phyloP scores from a whole-genome alignment of 2,329 filamentous ascomycete species.

The Fusarium duplospermum region DNA sequence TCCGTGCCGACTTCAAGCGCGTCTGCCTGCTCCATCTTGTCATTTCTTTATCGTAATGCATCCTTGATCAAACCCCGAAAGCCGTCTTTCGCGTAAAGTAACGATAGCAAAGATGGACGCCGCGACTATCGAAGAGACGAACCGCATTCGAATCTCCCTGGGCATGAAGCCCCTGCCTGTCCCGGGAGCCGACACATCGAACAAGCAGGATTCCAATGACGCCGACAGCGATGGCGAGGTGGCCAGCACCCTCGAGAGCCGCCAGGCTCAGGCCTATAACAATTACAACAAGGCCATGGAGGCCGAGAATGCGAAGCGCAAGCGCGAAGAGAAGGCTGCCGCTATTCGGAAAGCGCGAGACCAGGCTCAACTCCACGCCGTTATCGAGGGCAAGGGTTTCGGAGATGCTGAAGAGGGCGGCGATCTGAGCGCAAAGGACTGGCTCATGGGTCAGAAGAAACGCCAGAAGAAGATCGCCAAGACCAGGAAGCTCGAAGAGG shows the following conservation, averaged over 20 bases:
- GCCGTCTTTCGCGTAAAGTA: conserved; percentile 1
- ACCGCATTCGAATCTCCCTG: conserved; percentile 88
- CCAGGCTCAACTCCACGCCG: conserved; percentile 78
- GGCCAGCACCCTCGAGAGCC: conserved; percentile 85
- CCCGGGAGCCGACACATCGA: conserved; percentile 67
- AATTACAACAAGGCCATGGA: conserved; percentile 76
- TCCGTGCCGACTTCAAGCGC: conserved; percentile 31
- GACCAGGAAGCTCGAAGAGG: conserved; percentile 77
- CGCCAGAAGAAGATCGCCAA: conserved; percentile 91
- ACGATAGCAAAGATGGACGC: conserved; percentile 63
- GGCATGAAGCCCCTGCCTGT: conserved; percentile 92
- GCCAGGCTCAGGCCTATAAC: conserved; percentile 77
- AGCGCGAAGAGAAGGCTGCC: conserved; percentile 82
- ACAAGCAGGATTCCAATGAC: conserved; percentile 60
- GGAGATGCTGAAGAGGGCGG: conserved; percentile 77
- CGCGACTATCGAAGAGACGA: conserved; percentile 90
- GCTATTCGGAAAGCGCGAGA: conserved; percentile 91
- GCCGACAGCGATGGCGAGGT: conserved; percentile 73
- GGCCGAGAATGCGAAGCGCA: conserved; percentile 80
- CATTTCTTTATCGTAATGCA: background rate
- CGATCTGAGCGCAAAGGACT: conserved; percentile 82
- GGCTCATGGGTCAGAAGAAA: conserved; percentile 92
- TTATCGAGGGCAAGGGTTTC: conserved; percentile 84
- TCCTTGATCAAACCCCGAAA: background rate
- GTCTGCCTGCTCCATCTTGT: conserved; percentile 12